Evolutionary conservation across 306 rosid species (phyloP), one percentile per base, ranked within the genome.

Genomic region (Cucurbita ficifolia): DNA sequence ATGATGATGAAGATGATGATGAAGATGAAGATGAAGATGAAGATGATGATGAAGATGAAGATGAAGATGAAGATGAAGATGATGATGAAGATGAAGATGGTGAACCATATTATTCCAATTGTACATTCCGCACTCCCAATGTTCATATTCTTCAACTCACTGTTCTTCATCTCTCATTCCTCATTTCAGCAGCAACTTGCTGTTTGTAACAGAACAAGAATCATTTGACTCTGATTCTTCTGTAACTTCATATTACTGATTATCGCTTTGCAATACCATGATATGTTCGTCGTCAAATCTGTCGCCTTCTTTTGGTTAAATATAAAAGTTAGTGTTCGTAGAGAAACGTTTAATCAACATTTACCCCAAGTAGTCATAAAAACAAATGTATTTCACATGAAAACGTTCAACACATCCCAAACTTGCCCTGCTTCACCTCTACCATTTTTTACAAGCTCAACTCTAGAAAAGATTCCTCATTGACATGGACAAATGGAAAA

Each of bases 11-110:
- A n/a, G n/a, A n/a, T n/a, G n/a, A n/a, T n/a, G n/a, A n/a, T n/a
- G n/a, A 19, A 3, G 71, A 10, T 9, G 73, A 69, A 29, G 46
- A 49, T 22, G 50, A 19, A 3, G 71, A 10, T 9, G 73, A 69
- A 29, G 97, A 92, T 78, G 95, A 89, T 62, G 96, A 92, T 61
- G 97, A 92, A 46, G 90, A 75, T 79, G 59, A 19, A 3, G 71
- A 10, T 9, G 73, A 69, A 69, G 46, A 92, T 78, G 95, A 89
- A 68, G 96, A 92, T 60, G 97, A 92, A 46, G 90, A 75, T 64
- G n/a, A n/a, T 89, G 82, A 75, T 79, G 58, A 19, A 3, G 71
- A 10, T 9, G 73, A 69, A 29, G 46, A 49, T 22, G 50, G 13
- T 45, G 50, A 46, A 29, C 2, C 33, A 29, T 53, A 79, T 74